A percentile compares a stretch with the other conserved stretches of the same genome.
phyloP scores from a whole-genome alignment of 345 rosid species.

The Cardamine occulta region DNA sequence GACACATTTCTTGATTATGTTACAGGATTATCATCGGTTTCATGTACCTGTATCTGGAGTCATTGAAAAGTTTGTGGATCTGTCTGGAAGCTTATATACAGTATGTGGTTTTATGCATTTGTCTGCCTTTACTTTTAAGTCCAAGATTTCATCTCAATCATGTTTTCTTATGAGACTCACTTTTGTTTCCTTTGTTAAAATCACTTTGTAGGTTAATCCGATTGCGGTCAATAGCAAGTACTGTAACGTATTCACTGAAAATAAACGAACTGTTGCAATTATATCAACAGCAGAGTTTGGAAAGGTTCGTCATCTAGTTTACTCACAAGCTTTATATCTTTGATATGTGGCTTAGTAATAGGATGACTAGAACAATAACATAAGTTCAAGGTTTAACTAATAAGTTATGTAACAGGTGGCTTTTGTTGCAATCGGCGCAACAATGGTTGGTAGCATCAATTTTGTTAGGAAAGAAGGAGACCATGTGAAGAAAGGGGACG shows the following conservation, averaged over 20 bases:
- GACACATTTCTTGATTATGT: slow-evolving; percentile 17
- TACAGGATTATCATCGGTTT: slow-evolving; percentile 89
- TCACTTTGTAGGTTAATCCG: slow-evolving; percentile 73
- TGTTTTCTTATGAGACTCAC: background rate
- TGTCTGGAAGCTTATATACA: slow-evolving; percentile 80
- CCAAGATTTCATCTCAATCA: slow-evolving; percentile 10
- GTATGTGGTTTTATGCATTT: slow-evolving; percentile 47
- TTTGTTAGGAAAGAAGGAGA: slow-evolving; percentile 68
- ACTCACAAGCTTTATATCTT: slow-evolving; percentile 7
- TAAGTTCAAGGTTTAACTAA: slow-evolving; percentile 11
- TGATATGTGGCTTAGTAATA: slow-evolving; percentile 2
- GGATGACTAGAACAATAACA: background rate
- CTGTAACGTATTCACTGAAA: slow-evolving; percentile 93
- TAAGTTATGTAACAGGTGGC: slow-evolving; percentile 65
- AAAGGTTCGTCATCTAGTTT: slow-evolving; percentile 56
- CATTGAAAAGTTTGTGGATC: slow-evolving; percentile 60
- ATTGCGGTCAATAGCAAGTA: slow-evolving; percentile 94
- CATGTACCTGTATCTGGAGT: slow-evolving; percentile 87
- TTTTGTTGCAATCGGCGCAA: slow-evolving; percentile 92
- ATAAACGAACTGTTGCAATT: slow-evolving; percentile 71
- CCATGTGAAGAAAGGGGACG: slow-evolving; percentile 70
- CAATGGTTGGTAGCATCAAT: slow-evolving; percentile 93
- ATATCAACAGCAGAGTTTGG: slow-evolving; percentile 80
- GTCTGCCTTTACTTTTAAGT: background rate
- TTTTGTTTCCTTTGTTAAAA: background rate